Conservation (phyloP, 768 basidiomycete genomes). For the Amanita thiersii region DNA sequence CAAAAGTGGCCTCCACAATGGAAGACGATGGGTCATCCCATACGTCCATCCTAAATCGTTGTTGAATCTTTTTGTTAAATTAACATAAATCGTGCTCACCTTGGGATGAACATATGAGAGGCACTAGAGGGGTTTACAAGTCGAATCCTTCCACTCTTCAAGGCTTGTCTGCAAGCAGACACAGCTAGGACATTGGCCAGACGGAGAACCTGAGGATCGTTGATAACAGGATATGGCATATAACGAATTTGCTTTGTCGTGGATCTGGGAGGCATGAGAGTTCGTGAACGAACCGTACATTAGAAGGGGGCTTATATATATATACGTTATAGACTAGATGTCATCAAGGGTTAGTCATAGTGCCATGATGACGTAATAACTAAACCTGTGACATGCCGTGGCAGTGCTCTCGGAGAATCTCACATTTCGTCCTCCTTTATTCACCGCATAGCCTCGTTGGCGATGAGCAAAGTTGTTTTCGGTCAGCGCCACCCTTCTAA, state of each 20-base stretch:
- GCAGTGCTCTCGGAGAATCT: no score
- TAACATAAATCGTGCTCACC: neutral
- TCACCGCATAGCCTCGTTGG: neutral
- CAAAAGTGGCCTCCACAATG: conserved; percentile 28
- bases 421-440: no score
- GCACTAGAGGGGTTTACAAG: conserved; percentile 17
- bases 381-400: no score
- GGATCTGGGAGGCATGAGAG: neutral
- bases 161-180: conserved; percentile 10
- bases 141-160: conserved; percentile 18
- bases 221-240: neutral
- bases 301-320: no score
- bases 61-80: neutral
- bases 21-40: conserved; percentile 28
- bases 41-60: conserved; percentile 30
- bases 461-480: conserved; percentile 68
- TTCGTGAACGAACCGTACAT: neutral
- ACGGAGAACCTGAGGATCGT: neutral
- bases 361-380: no score
- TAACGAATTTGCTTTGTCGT: neutral
- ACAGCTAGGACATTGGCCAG: neutral
- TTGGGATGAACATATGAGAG: neutral
- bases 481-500: conserved; percentile 32
- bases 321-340: no score
- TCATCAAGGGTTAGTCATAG: no score